Evolutionary conservation across 2,329 filamentous ascomycete species (phyloP), one percentile per base, ranked within the genome.

Genomic region (Penicillium sp.): DNA sequence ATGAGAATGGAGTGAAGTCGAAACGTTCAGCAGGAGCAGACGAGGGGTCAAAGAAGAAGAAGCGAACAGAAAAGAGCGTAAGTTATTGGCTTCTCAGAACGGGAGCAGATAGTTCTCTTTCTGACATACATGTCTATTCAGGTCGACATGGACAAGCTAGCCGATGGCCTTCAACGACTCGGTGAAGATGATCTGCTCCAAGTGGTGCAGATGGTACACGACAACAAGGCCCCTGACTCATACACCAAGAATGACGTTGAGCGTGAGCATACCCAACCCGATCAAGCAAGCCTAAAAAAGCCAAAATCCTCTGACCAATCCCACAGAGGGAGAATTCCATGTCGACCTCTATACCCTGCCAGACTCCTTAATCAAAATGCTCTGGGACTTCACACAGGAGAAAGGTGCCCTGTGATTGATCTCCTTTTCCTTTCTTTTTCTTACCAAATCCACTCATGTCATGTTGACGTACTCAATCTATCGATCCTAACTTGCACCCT

Each of bases 161-260:
- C 94, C 35, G 93, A 98, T 62, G 93, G 90, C 0, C 83, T 99
- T 62, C 89, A 94, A 76, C 93, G 92, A 82, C 87, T 99, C 29
- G 86, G 87, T 67, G 95, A 99, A 82, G 95, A 99, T 69, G 94
- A 98, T 73, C 82, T 99, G 47, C 84, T 99, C 64, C 91, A 95
- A 70, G 92, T 98, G 26, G 96, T 99, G 64, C 94, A 98, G 81
- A 90, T 99, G 87, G 94, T 99, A 65, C 95, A 98, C 78, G 95
- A 99, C 80, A 92, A 97, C 81, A 98, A 98, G 84, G 89, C 88
- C 1, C 87, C 92, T 6, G 93, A 97, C 67, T 97, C 94, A 1
- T 98, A 97, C 80, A 96, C 94, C 54, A 93, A 96, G 82, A 98
- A 97, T 71, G 96, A 99, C 78, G 87, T 97, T 61, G 95, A 99